Base-by-base conservation (phyloP, 805 yeast species). In the Yamadazyma tumulicola region DNA sequence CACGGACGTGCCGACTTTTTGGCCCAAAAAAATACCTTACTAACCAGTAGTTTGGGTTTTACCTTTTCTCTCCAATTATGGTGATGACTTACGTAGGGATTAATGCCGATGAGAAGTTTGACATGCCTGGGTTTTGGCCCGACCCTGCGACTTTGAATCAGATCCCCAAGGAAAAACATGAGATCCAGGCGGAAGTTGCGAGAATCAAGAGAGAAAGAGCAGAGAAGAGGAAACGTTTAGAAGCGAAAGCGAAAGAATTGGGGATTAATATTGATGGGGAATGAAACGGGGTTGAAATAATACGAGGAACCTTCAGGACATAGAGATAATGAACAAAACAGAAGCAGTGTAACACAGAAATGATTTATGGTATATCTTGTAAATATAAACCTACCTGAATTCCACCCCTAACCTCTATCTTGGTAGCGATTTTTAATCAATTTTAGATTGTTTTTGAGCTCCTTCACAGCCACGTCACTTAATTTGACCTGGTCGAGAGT, bases 61-160 rank as follows among this genome's bases (percentile, higher is more conserved):
- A 85, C 55, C 75, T 89, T 28, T 64, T 87, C 48, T 77, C 94
- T 1, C 97, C 97, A 0, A 84, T 89, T 30, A 73, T 77, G n/a
- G 83, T 87, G 52, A 89, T 89, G 97, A 82, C 86, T 60, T 89
- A 83, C 49, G 89, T 87, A 29, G 97, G 97, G 54, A 74, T 83
- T 25, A 89, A 89, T 49, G 83, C 97, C 1, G 95, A 89, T 57
- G 76, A 71, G 49, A 89, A 87, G 64, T 79, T 89, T 57, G 85
- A 87, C 53, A 80, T 88, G 31, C 94, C 95, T 6, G 96, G 96
- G 14, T 89, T 86, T 61, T 88, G 96, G 95, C 97, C 97, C 3
- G 97, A 88, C 57, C 96, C 96, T 26, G 83, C 84, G 26, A 83
- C 96, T 2, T 70, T 87, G 47, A 88, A 89, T 55, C 82, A 85